Percentiles rank a stretch among this genome's conserved stretches.
These are phyloP conservation scores for Gossypium rotundifolium DNA, from an alignment of 345 rosid species.

Conservation along the genomic window DNA sequence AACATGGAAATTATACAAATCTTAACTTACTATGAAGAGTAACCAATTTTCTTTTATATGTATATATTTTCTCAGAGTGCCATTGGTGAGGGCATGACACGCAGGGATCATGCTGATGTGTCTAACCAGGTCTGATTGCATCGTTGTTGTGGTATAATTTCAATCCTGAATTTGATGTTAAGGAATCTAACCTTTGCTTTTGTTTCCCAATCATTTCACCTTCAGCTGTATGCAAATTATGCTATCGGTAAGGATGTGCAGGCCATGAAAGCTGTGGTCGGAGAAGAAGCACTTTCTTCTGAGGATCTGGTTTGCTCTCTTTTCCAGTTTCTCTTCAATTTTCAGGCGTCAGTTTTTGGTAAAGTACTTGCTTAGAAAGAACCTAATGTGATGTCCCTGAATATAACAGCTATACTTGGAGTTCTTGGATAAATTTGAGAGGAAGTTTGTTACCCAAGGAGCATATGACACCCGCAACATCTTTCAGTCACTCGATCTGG, in stretches of 20 bases:
- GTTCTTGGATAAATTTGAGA: conserved; percentile 90
- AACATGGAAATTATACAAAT: neutral
- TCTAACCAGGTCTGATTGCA: conserved; percentile 70
- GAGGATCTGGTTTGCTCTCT: conserved; percentile 73
- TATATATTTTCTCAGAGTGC: conserved; percentile 54
- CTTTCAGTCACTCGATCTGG: conserved; percentile 92
- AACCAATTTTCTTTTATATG: neutral
- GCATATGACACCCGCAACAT: conserved; percentile 94
- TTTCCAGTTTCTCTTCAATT: conserved; percentile 9
- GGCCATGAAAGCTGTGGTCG: conserved; percentile 99
- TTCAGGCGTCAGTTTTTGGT: neutral
- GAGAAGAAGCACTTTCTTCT: conserved; percentile 98
- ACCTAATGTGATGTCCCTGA: conserved; percentile 16
- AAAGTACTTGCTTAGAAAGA: neutral
- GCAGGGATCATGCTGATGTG: conserved; percentile 87
- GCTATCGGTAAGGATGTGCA: conserved; percentile 97
- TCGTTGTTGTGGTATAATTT: neutral
- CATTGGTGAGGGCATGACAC: conserved; percentile 98
- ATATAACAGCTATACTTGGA: conserved; percentile 77
- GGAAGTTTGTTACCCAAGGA: conserved; percentile 88
- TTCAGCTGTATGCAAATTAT: conserved; percentile 89
- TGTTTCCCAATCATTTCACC: neutral
- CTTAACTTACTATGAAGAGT: neutral
- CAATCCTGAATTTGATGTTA: neutral
- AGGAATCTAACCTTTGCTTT: neutral